Percentiles rank a stretch among this genome's conserved stretches.
phyloP scores from a whole-genome alignment of 2,329 filamentous ascomycete genomes.

The Hypoxylon rubiginosum region DNA sequence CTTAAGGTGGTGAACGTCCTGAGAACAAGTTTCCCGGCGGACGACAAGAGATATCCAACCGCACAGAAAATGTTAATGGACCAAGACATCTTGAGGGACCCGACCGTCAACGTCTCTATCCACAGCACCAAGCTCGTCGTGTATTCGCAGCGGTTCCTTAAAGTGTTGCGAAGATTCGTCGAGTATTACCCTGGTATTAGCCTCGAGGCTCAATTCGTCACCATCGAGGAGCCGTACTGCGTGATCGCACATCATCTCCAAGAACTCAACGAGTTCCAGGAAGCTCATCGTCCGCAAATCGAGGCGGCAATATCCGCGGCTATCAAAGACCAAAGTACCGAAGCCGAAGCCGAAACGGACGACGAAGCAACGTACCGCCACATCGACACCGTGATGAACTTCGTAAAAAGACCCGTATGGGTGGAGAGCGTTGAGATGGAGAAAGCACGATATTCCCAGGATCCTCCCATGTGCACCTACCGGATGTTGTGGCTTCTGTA shows the following conservation, averaged over 20 bases:
- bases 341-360: background rate
- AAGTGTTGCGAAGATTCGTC: background rate
- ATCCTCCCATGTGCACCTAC: constrained; percentile 9
- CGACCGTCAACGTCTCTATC: background rate
- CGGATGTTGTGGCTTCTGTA: constrained; percentile 26
- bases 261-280: constrained; percentile 6
- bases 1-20: constrained; percentile 3
- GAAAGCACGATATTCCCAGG: background rate
- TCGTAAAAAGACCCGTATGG: constrained; percentile 4
- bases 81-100: background rate
- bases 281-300: background rate
- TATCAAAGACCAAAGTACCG: background rate
- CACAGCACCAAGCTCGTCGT: constrained; percentile 14
- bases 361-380: constrained; percentile 7
- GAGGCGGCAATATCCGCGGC: background rate
- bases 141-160: constrained; percentile 8
- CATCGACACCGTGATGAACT: constrained; percentile 1
- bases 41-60: background rate
- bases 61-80: constrained; percentile 1
- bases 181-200: constrained; percentile 10
- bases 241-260: constrained; percentile 11
- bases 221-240: constrained; percentile 3
- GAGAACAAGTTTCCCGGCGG: background rate
- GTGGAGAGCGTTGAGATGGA: constrained; percentile 1
- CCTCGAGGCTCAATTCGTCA: background rate